Evolutionary conservation across 371 early-diverging fungal species (phyloP).

Genomic region (Mucor racemosus): DNA sequence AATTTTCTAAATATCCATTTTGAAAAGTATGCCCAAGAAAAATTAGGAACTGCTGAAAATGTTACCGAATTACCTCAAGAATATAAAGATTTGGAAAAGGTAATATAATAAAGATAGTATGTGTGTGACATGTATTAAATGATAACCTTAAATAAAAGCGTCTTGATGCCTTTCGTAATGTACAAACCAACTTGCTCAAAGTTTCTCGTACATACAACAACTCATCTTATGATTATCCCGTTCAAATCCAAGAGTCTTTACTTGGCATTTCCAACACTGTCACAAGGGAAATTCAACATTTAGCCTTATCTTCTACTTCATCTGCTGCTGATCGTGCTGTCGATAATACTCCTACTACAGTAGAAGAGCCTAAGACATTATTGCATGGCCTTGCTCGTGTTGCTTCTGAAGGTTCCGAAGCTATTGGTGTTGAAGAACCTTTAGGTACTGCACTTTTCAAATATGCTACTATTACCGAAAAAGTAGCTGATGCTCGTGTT

Average conservation of each 20-base stretch:
- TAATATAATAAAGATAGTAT: constrained; percentile 27
- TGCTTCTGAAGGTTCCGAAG: constrained; percentile 54
- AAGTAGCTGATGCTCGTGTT: constrained; percentile 77
- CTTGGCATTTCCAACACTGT: constrained; percentile 69
- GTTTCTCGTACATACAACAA: constrained; percentile 75
- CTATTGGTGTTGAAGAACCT: constrained; percentile 77
- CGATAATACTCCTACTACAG: not conserved
- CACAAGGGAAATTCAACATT: constrained; percentile 61
- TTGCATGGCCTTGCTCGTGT: constrained; percentile 78
- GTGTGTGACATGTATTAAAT: not conserved
- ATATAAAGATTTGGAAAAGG: constrained; percentile 81
- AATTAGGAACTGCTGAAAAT: constrained; percentile 76
- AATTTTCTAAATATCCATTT: not conserved
- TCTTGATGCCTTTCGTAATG: constrained; percentile 67
- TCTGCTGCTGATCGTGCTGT: constrained; percentile 54
- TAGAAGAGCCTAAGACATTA: constrained; percentile 60
- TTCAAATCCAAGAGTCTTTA: constrained; percentile 71
- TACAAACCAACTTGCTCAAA: constrained; percentile 68
- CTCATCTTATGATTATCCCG: constrained; percentile 77
- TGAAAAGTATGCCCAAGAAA: constrained; percentile 82
- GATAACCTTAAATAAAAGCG: constrained; percentile 35
- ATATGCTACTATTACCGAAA: constrained; percentile 80
- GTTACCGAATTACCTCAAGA: constrained; percentile 90
- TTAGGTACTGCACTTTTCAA: constrained; percentile 82
- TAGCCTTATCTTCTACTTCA: constrained; percentile 55